Evolutionary conservation across 192 early-diverging fungal species (phyloP).

Genomic region (Podila epicladia): DNA sequence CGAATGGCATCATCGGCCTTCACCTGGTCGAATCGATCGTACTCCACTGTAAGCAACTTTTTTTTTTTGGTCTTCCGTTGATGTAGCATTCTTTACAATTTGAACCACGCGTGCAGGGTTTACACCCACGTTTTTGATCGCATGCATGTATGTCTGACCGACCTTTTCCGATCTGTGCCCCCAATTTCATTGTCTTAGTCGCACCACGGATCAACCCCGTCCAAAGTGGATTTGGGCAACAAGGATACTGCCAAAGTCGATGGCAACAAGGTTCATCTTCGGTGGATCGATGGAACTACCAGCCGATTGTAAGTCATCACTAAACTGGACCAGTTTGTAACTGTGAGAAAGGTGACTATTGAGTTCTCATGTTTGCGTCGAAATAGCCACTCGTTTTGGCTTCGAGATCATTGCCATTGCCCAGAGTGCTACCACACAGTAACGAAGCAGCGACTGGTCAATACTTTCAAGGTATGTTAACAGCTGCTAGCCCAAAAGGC

Average conservation of each 20-base stretch:
- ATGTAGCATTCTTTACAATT: neutral
- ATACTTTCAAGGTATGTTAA: constrained; percentile 63
- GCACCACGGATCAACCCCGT: neutral
- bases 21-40: neutral
- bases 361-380: neutral
- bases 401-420: constrained; percentile 87
- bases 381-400: constrained; percentile 77
- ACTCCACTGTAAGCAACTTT: neutral
- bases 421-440: constrained; percentile 76
- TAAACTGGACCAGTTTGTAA: neutral
- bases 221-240: constrained; percentile 9
- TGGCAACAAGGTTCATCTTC: constrained; percentile 37
- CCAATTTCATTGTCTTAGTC: neutral
- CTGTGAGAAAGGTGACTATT: neutral
- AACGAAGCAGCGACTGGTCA: constrained; percentile 80
- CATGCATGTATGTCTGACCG: neutral
- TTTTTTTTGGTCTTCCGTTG: no score
- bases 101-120: neutral
- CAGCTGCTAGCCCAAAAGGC: no score
- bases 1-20: neutral
- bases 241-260: constrained; percentile 11
- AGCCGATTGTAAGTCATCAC: constrained; percentile 34
- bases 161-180: neutral
- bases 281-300: constrained; percentile 34
- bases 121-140: neutral